Evolutionary conservation across 495 filamentous ascomycete genomes (phyloP).

Genomic region (Aeminium ludgeri): DNA sequence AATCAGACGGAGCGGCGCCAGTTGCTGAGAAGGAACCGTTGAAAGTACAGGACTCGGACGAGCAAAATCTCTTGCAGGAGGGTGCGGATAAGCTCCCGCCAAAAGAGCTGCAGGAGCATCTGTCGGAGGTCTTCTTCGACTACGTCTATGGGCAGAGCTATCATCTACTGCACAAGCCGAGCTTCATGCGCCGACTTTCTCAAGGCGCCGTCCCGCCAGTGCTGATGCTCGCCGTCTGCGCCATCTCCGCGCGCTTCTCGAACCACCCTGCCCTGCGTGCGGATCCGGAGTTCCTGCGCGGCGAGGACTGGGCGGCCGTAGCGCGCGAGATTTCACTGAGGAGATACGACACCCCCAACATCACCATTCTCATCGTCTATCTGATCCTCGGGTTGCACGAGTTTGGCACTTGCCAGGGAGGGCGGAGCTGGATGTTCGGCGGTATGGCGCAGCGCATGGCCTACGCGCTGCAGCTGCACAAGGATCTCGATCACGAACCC

Average conservation of each 20-base stretch:
- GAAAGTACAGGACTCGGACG: slow-evolving; percentile 49
- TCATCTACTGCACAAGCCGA: slow-evolving; percentile 89
- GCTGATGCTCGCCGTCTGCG: slow-evolving; percentile 77
- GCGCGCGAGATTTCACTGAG: slow-evolving; percentile 71
- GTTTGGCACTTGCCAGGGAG: slow-evolving; percentile 88
- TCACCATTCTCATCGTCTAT: slow-evolving; percentile 81
- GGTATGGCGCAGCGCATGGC: slow-evolving; percentile 95
- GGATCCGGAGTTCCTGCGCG: slow-evolving; percentile 74
- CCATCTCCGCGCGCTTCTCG: slow-evolving; percentile 86
- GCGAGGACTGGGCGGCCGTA: slow-evolving; percentile 73
- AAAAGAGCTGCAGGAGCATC: slow-evolving; percentile 81
- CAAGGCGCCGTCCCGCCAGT: slow-evolving; percentile 63
- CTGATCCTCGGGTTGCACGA: slow-evolving; percentile 81
- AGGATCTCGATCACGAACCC: slow-evolving; percentile 80
- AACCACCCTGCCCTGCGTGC: slow-evolving; percentile 73
- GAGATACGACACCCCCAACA: slow-evolving; percentile 86
- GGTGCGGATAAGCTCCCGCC: slow-evolving; percentile 72
- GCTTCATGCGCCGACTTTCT: slow-evolving; percentile 64
- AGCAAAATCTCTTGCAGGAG: slow-evolving; percentile 55
- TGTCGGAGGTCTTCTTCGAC: slow-evolving; percentile 91
- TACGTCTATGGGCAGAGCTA: slow-evolving; percentile 92
- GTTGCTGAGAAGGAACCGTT: slow-evolving; percentile 24
- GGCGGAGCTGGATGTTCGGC: slow-evolving; percentile 85
- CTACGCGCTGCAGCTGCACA: slow-evolving; percentile 84
- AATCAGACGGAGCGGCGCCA: too few species aligned